Conservation (phyloP, 306 rosid genomes). For the Casuarina equisetifolia region DNA sequence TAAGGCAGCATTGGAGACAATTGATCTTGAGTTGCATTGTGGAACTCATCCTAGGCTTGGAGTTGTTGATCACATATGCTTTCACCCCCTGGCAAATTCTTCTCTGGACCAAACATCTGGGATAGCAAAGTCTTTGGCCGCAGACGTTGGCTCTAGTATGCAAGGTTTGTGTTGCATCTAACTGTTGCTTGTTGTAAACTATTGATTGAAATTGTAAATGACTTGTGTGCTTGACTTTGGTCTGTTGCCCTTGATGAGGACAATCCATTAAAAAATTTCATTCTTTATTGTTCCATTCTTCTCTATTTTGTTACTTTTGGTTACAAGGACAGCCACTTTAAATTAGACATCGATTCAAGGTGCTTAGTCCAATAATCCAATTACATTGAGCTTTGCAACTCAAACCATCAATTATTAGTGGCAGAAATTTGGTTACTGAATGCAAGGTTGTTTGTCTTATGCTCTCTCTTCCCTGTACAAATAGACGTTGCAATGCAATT, state of each 20-base stretch:
- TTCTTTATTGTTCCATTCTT: neutral
- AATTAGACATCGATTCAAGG: neutral
- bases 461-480: neutral
- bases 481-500: neutral
- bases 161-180: slow-evolving; percentile 60
- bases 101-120: slow-evolving; percentile 63
- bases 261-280: neutral
- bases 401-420: neutral
- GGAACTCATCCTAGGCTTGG: slow-evolving; percentile 95
- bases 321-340: neutral
- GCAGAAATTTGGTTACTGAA: neutral
- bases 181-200: neutral
- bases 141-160: slow-evolving; percentile 53
- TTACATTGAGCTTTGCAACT: neutral
- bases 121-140: slow-evolving; percentile 60
- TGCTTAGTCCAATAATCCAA: neutral
- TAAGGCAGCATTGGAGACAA: slow-evolving; percentile 63
- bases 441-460: neutral
- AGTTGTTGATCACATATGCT: slow-evolving; percentile 85
- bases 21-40: slow-evolving; percentile 60
- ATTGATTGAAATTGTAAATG: neutral
- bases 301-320: neutral
- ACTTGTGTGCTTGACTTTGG: neutral
- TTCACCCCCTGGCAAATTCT: slow-evolving; percentile 69
- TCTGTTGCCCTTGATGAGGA: neutral